phyloP scores from a whole-genome alignment of 2,329 filamentous ascomycete species.

The Trichoderma arundinaceum region DNA sequence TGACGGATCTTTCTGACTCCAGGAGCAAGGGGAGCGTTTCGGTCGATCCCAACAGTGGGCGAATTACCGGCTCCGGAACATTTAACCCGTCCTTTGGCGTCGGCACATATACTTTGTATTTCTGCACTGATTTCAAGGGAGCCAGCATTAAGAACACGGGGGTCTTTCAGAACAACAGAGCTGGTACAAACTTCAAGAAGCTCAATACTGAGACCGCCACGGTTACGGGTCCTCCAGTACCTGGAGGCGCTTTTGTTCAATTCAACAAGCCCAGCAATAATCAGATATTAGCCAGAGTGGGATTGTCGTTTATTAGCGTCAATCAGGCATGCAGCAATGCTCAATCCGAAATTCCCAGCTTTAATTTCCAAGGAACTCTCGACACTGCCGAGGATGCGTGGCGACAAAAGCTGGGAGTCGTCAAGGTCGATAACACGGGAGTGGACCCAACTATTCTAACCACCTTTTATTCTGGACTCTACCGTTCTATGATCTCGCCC shows the following conservation, averaged over 20 bases:
- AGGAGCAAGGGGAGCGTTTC: constrained; percentile 36
- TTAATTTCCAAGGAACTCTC: constrained; percentile 64
- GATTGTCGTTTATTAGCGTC: constrained; percentile 71
- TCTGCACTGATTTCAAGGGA: constrained; percentile 65
- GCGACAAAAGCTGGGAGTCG: constrained; percentile 65
- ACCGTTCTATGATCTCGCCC: constrained; percentile 71
- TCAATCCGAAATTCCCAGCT: constrained; percentile 70
- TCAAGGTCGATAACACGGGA: constrained; percentile 60
- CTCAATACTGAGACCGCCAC: constrained; percentile 41
- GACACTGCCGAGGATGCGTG: constrained; percentile 63
- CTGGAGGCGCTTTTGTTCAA: constrained; percentile 66
- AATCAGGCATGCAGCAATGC: constrained; percentile 73
- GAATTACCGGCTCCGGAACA: constrained; percentile 63
- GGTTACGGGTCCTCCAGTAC: constrained; percentile 36
- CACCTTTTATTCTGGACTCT: constrained; percentile 73
- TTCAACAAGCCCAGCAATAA: constrained; percentile 54
- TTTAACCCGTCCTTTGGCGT: constrained; percentile 67
- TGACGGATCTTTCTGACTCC: constrained; percentile 58
- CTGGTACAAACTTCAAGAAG: constrained; percentile 51
- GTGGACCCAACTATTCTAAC: constrained; percentile 64
- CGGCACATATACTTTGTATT: constrained; percentile 61
- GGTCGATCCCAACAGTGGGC: constrained; percentile 52
- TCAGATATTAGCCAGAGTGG: constrained; percentile 68
- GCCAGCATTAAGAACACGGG: constrained; percentile 60
- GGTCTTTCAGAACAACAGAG: constrained; percentile 61